A percentile compares a stretch with the other conserved stretches of the same genome.
These are phyloP conservation scores for Durusdinium trenchii DNA, from an alignment of 73 alveolate genomes.

Conservation along the genomic window DNA sequence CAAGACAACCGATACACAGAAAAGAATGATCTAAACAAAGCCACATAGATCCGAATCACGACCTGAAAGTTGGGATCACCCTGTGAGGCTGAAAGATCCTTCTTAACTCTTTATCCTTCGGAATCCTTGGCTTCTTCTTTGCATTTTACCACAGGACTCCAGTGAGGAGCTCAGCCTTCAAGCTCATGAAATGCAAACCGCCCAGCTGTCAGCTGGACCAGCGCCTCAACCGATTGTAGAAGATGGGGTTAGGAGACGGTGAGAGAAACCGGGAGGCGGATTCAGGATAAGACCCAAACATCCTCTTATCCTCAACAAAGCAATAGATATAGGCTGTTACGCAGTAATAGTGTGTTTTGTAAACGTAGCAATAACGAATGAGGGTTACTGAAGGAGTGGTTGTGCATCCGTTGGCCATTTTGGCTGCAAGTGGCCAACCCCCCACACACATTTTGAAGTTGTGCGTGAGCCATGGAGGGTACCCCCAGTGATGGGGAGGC, in stretches of 20 bases:
- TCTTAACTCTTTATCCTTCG: neutral
- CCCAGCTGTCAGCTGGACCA: constrained; percentile 5
- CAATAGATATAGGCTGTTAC: no score
- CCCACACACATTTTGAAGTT: neutral
- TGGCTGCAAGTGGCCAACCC: neutral
- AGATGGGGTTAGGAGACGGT: neutral
- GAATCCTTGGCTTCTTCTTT: neutral
- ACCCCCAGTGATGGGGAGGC: neutral
- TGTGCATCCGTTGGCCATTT: neutral
- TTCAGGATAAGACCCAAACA: no score
- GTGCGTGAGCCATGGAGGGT: neutral
- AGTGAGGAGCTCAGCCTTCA: no score
- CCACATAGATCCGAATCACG: no score
- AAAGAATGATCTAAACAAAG: no score
- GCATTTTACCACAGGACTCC: neutral
- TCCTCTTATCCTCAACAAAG: no score
- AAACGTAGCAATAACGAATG: neutral
- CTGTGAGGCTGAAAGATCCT: neutral
- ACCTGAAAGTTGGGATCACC: no score
- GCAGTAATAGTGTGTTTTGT: neutral
- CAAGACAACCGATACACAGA: no score
- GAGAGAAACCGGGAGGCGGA: no score
- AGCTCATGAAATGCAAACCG: constrained; percentile 26
- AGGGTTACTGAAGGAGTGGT: neutral
- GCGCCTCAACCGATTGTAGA: constrained; percentile 5